Evolutionary conservation across 768 basidiomycete species (phyloP).

Genomic region (Coprinopsis strossmayeri): DNA sequence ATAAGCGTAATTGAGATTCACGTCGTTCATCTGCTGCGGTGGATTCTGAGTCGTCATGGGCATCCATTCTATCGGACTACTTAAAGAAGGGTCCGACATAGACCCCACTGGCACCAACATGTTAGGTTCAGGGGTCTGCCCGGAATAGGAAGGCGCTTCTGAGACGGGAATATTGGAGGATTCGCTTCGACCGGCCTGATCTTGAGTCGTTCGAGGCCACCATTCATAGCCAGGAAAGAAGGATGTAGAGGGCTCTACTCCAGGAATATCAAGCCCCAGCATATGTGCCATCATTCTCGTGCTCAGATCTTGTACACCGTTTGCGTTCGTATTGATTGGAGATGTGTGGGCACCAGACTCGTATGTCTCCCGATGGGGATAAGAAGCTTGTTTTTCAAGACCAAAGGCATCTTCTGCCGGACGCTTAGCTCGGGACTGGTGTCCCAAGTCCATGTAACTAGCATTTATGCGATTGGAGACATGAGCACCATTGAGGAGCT

Average conservation of each 20-base stretch:
- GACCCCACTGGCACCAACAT: not conserved
- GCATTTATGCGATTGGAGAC: constrained; percentile 34
- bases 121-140: constrained; percentile 1
- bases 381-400: constrained; percentile 43
- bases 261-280: constrained; percentile 61
- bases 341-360: constrained; percentile 25
- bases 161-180: not conserved
- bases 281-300: constrained; percentile 68
- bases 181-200: not conserved
- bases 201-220: constrained; percentile 47
- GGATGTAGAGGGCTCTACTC: constrained; percentile 53
- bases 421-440: constrained; percentile 46
- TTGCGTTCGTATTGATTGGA: constrained; percentile 17
- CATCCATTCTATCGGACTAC: constrained; percentile 10
- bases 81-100: constrained; percentile 1
- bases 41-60: not conserved
- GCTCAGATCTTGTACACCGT: constrained; percentile 57
- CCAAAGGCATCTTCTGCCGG: constrained; percentile 60
- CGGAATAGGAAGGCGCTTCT: constrained; percentile 5
- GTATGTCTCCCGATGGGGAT: constrained; percentile 30
- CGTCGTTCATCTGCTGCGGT: constrained; percentile 10
- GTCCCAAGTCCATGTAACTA: constrained; percentile 7
- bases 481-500: constrained; percentile 61
- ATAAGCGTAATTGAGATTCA: constrained; percentile 22
- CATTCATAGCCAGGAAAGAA: constrained; percentile 56